A percentile compares a stretch with the other conserved stretches of the same genome.
Conservation (phyloP, 768 basidiomycete genomes). For the Coprinellus micaceus region DNA sequence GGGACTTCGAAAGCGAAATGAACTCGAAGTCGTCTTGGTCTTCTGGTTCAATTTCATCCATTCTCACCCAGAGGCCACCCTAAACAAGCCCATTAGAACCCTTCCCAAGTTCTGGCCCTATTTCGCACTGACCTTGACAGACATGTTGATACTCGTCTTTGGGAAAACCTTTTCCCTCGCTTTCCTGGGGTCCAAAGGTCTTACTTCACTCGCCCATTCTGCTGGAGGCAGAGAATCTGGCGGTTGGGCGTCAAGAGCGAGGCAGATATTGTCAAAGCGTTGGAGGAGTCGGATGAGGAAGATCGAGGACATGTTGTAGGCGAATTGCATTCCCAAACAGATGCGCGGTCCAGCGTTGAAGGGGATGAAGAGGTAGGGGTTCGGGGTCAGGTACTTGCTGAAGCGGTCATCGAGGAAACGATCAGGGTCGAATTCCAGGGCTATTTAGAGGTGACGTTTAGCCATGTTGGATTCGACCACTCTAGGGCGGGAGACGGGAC, state of each 20-base stretch:
- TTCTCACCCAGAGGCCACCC: conserved; percentile 44
- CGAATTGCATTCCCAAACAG: conserved; percentile 43
- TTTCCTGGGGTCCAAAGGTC: conserved; percentile 35
- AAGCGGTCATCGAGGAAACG: conserved; percentile 62
- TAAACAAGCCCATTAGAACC: conserved; percentile 15
- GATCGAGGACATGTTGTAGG: conserved; percentile 56
- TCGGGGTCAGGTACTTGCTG: conserved; percentile 50
- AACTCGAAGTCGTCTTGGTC: no score
- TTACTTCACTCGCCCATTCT: conserved; percentile 36
- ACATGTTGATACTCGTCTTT: conserved; percentile 39
- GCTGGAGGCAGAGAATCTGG: conserved; percentile 36
- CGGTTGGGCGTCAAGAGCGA: conserved; percentile 43
- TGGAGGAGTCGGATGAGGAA: conserved; percentile 54
- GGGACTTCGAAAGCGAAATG: no score
- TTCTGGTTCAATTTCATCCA: conserved; percentile 15
- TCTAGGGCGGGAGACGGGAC: neutral
- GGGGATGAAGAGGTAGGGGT: conserved; percentile 55
- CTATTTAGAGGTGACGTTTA: conserved; percentile 22
- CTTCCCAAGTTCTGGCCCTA: neutral
- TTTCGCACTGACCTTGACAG: conserved; percentile 14
- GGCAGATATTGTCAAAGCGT: conserved; percentile 37
- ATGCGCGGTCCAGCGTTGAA: conserved; percentile 53
- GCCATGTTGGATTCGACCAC: neutral
- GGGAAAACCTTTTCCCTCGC: conserved; percentile 43
- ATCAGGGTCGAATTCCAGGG: conserved; percentile 62